phyloP scores from a whole-genome alignment of 2,329 filamentous ascomycete genomes.

The Plenodomus biglobosus region DNA sequence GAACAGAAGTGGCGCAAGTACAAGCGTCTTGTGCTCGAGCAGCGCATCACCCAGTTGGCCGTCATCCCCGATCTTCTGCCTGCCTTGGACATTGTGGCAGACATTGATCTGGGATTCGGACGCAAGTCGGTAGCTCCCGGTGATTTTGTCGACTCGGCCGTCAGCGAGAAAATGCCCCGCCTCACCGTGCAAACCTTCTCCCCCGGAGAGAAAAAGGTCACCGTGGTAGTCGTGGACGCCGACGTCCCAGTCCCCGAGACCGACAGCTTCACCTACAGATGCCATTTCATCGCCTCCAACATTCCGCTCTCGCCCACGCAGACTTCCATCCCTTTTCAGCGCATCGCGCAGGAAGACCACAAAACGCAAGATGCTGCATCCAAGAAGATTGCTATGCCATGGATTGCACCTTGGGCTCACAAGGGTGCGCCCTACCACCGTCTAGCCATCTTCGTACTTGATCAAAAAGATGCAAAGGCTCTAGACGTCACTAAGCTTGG shows the following conservation, averaged over 20 bases:
- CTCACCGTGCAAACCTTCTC: constrained; percentile 86
- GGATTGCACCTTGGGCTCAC: constrained; percentile 83
- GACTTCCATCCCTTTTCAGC: constrained; percentile 35
- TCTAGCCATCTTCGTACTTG: constrained; percentile 77
- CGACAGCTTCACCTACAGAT: constrained; percentile 77
- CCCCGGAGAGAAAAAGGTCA: constrained; percentile 76
- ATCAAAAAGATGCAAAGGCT: constrained; percentile 65
- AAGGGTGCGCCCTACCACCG: constrained; percentile 93
- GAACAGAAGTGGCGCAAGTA: constrained; percentile 85
- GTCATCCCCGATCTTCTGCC: constrained; percentile 87
- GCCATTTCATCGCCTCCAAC: constrained; percentile 83
- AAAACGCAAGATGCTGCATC: constrained; percentile 51
- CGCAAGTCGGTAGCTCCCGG: constrained; percentile 71
- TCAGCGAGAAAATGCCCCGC: constrained; percentile 72
- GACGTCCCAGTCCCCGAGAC: constrained; percentile 80
- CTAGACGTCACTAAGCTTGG: constrained; percentile 61
- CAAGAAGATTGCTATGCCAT: constrained; percentile 70
- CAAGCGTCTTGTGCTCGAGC: constrained; percentile 74
- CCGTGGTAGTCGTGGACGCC: constrained; percentile 81
- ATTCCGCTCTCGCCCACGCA: constrained; percentile 63
- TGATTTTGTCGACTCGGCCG: constrained; percentile 71
- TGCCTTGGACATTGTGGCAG: constrained; percentile 72
- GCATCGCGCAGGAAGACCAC: constrained; percentile 34
- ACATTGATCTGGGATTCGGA: constrained; percentile 81
- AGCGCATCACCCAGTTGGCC: constrained; percentile 83